phyloP scores from a whole-genome alignment of 2,329 filamentous ascomycete species.

The Mycosphaerella arachidis region DNA sequence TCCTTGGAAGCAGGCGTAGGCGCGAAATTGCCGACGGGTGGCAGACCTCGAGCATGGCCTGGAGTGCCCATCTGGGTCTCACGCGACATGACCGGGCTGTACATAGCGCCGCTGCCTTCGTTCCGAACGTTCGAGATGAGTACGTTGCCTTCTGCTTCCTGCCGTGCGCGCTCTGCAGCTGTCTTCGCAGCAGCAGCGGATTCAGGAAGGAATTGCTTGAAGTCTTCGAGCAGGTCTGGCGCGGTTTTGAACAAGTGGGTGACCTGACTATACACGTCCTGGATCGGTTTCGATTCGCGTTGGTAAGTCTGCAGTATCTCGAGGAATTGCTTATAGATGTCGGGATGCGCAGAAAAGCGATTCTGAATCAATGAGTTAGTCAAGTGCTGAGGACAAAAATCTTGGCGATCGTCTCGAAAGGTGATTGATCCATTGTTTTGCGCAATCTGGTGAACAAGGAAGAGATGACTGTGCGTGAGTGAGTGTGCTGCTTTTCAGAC shows the following conservation, averaged over 20 bases:
- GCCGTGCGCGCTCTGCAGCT: conserved; percentile 52
- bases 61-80: conserved; percentile 36
- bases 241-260: conserved; percentile 90
- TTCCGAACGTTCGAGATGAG: conserved; percentile 61
- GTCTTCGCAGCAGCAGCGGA: conserved; percentile 64
- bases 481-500: conserved; percentile 22
- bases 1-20: conserved; percentile 73
- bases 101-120: conserved; percentile 40
- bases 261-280: conserved; percentile 96
- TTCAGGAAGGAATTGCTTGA: conserved; percentile 96
- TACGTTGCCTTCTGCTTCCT: conserved; percentile 63
- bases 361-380: conserved; percentile 55
- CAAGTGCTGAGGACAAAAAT: not conserved
- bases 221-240: conserved; percentile 92
- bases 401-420: not conserved
- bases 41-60: conserved; percentile 51
- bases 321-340: conserved; percentile 98
- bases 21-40: conserved; percentile 91
- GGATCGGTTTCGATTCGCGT: conserved; percentile 94
- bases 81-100: conserved; percentile 36
- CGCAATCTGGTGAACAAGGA: not conserved
- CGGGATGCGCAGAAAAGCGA: conserved; percentile 90
- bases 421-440: not conserved
- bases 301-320: conserved; percentile 98
- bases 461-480: not conserved